phyloP scores from a whole-genome alignment of 2,329 filamentous ascomycete genomes.

The Neofusicoccum laricinum region DNA sequence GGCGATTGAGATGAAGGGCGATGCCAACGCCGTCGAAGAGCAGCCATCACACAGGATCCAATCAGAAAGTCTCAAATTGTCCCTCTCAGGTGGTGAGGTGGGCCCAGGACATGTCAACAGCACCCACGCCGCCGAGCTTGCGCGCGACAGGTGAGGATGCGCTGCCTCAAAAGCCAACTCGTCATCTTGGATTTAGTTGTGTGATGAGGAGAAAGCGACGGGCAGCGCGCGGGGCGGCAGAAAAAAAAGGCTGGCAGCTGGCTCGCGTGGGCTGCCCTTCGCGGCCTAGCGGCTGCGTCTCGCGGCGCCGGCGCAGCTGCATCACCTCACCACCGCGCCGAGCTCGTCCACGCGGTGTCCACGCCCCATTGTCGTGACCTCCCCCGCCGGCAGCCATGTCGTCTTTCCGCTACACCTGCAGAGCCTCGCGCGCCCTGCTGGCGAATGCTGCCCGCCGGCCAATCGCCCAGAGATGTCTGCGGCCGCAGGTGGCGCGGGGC shows the following conservation, averaged over 20 bases:
- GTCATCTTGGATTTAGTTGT: slow-evolving; percentile 81
- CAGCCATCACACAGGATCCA: slow-evolving; percentile 36
- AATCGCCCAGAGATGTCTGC: slow-evolving; percentile 26
- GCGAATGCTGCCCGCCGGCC: slow-evolving; percentile 2
- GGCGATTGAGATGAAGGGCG: neutral
- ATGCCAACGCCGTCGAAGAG: slow-evolving; percentile 5
- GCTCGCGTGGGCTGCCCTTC: neutral
- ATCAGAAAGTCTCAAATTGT: slow-evolving; percentile 45
- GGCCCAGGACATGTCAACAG: slow-evolving; percentile 48
- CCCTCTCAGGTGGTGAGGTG: slow-evolving; percentile 46
- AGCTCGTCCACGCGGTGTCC: neutral
- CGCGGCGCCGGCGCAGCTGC: neutral
- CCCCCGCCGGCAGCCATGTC: slow-evolving; percentile 35
- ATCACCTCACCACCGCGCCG: slow-evolving; percentile 15
- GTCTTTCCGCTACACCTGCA: slow-evolving; percentile 37
- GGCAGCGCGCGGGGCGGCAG: neutral
- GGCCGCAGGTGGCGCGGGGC: slow-evolving; percentile 35
- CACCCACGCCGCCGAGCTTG: slow-evolving; percentile 48
- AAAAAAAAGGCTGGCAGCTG: neutral
- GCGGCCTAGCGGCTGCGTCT: neutral
- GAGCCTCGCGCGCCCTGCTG: slow-evolving; percentile 38
- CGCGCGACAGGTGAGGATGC: slow-evolving; percentile 52
- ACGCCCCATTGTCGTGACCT: neutral
- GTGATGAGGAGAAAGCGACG: slow-evolving; percentile 46
- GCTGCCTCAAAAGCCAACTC: slow-evolving; percentile 61